phyloP scores from a whole-genome alignment of 768 basidiomycete genomes.

The Asterophora lycoperdoides region DNA sequence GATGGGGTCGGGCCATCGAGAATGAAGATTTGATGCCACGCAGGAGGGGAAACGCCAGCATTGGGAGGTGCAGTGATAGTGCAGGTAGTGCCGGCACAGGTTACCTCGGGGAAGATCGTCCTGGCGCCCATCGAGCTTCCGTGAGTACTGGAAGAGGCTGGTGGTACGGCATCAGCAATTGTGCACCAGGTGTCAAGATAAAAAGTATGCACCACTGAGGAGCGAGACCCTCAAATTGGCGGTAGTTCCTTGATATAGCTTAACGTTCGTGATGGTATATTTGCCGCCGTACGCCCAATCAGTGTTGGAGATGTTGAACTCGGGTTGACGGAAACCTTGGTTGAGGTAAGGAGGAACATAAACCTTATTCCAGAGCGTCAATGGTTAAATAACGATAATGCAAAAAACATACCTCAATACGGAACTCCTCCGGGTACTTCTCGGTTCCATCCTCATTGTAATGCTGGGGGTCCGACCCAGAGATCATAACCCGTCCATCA shows the following conservation, averaged over 20 bases:
- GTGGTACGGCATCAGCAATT: slow-evolving; percentile 7
- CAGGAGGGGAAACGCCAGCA: slow-evolving; percentile 61
- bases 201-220: slow-evolving; percentile 47
- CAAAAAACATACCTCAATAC: slow-evolving; percentile 40
- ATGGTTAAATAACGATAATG: background rate
- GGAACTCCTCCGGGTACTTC: slow-evolving; percentile 71
- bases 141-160: slow-evolving; percentile 72
- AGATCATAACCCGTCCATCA: slow-evolving; percentile 70
- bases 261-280: slow-evolving; percentile 50
- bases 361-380: slow-evolving; percentile 29
- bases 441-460: slow-evolving; percentile 33
- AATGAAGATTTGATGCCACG: slow-evolving; percentile 74
- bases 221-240: slow-evolving; percentile 55
- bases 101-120: slow-evolving; percentile 69
- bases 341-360: slow-evolving; percentile 87
- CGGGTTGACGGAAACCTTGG: slow-evolving; percentile 57
- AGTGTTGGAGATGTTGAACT: slow-evolving; percentile 48
- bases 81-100: slow-evolving; percentile 64
- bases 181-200: background rate
- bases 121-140: slow-evolving; percentile 74
- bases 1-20: slow-evolving; percentile 79
- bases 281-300: slow-evolving; percentile 61
- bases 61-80: slow-evolving; percentile 78
- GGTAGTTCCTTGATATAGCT: slow-evolving; percentile 39
- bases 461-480: slow-evolving; percentile 72